These are phyloP conservation scores for Fusarium decemcellulare DNA, from an alignment of 2,329 filamentous ascomycete species.

Conservation along the genomic window DNA sequence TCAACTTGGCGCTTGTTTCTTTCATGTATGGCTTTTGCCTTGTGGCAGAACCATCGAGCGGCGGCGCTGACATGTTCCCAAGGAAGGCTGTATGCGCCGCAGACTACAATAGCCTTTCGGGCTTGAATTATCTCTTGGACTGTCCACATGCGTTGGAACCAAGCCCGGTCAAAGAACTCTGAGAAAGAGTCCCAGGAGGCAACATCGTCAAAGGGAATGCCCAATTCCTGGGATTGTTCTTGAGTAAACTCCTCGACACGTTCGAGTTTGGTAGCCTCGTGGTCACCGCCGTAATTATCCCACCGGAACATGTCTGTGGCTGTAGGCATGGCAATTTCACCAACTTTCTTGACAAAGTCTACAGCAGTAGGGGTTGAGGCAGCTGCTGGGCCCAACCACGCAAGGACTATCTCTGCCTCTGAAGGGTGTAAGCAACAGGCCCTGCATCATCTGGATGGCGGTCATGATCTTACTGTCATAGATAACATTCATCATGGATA, in stretches of 20 bases:
- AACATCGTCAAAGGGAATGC: constrained; percentile 30
- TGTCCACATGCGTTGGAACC: constrained; percentile 41
- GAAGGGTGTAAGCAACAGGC: neutral
- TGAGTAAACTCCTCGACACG: constrained; percentile 11
- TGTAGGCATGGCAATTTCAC: constrained; percentile 29
- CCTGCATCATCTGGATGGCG: too few species aligned
- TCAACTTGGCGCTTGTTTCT: constrained; percentile 11
- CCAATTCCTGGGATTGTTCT: constrained; percentile 21
- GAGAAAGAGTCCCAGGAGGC: constrained; percentile 23
- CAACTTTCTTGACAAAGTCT: constrained; percentile 25
- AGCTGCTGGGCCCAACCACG: constrained; percentile 30
- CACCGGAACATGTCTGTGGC: constrained; percentile 31
- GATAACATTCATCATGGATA: constrained; percentile 35
- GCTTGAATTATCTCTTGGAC: constrained; percentile 42
- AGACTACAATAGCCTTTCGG: constrained; percentile 33
- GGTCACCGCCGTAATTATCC: constrained; percentile 18
- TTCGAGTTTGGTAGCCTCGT: constrained; percentile 25
- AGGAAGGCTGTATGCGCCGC: constrained; percentile 16
- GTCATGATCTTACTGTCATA: constrained; percentile 26
- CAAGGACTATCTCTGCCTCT: constrained; percentile 40
- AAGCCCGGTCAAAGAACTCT: constrained; percentile 32
- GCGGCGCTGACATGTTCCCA: constrained; percentile 35
- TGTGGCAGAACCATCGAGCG: constrained; percentile 34
- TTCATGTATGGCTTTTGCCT: constrained; percentile 11
- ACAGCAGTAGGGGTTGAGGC: constrained; percentile 5